Evolutionary conservation across 495 filamentous ascomycete genomes (phyloP).

Genomic region (Xanthoparmelia taractica): DNA sequence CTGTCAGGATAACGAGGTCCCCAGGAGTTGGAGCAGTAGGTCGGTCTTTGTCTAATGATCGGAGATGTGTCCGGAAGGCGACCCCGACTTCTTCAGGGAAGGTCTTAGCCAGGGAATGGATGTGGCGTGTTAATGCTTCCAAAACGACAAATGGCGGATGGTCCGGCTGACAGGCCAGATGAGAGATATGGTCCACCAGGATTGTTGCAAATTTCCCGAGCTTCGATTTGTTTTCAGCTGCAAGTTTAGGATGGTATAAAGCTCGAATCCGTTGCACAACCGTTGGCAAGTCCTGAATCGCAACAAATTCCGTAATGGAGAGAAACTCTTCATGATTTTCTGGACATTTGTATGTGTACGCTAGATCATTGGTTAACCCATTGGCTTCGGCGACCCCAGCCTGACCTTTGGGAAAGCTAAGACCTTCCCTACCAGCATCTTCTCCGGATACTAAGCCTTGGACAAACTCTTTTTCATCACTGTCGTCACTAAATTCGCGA

Average conservation of each 20-base stretch:
- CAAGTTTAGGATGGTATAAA: conserved; percentile 80
- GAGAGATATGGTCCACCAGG: conserved; percentile 70
- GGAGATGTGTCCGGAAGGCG: conserved; percentile 66
- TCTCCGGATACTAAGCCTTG: conserved; percentile 52
- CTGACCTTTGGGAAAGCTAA: conserved; percentile 28
- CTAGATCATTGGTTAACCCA: conserved; percentile 47
- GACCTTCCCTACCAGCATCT: conserved; percentile 36
- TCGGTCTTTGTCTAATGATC: conserved; percentile 51
- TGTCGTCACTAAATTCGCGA: conserved; percentile 44
- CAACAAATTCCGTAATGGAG: conserved; percentile 49
- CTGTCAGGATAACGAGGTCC: conserved; percentile 74
- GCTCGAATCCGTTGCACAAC: conserved; percentile 85
- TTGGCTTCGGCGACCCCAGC: conserved; percentile 18
- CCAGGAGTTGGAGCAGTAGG: conserved; percentile 57
- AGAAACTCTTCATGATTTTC: conserved; percentile 67
- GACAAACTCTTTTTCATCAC: conserved; percentile 54
- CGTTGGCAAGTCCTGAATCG: conserved; percentile 57
- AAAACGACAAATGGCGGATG: conserved; percentile 50
- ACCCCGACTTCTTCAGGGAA: conserved; percentile 68
- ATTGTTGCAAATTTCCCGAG: conserved; percentile 64
- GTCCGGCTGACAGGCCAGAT: conserved; percentile 49
- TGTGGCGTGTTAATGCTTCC: conserved; percentile 65
- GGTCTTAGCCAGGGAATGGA: conserved; percentile 79
- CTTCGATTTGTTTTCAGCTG: conserved; percentile 73
- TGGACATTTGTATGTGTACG: conserved; percentile 81